These are phyloP conservation scores for Papiliotrema fonsecae DNA, from an alignment of 1,284 basidiomycete genomes.

Conservation along the genomic window DNA sequence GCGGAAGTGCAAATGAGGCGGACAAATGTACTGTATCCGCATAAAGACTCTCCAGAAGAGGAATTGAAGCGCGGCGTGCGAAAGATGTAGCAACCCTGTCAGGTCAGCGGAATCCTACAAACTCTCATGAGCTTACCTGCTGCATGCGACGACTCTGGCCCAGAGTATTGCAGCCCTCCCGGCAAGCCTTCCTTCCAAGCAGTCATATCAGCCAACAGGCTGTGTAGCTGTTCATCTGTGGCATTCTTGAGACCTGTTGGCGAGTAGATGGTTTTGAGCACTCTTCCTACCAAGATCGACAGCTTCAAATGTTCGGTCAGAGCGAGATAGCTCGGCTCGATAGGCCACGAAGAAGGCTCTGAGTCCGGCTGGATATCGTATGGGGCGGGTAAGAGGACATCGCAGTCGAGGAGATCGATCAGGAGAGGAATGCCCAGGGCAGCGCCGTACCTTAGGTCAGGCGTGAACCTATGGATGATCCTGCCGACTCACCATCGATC, in stretches of 20 bases:
- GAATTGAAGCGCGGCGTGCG: constrained; percentile 74
- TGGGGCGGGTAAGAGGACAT: constrained; percentile 72
- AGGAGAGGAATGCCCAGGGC: constrained; percentile 58
- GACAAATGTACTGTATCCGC: constrained; percentile 83
- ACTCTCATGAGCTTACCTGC: constrained; percentile 38
- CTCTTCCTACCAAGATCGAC: constrained; percentile 77
- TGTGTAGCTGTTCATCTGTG: constrained; percentile 68
- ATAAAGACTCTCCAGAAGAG: constrained; percentile 86
- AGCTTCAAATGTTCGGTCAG: constrained; percentile 73
- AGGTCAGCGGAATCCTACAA: neutral
- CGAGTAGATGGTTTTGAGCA: constrained; percentile 78
- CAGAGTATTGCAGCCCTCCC: constrained; percentile 65
- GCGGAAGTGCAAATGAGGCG: constrained; percentile 75
- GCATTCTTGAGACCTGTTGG: constrained; percentile 78
- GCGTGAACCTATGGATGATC: neutral
- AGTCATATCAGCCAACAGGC: constrained; percentile 68
- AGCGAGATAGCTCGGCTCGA: constrained; percentile 24
- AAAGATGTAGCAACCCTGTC: constrained; percentile 74
- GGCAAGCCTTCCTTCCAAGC: constrained; percentile 72
- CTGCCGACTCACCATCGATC: constrained; percentile 69
- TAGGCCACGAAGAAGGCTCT: constrained; percentile 58
- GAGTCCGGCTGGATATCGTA: constrained; percentile 53
- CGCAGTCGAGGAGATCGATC: constrained; percentile 90
- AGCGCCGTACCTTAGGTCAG: constrained; percentile 28
- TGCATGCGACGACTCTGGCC: constrained; percentile 55